Percentiles rank a stretch among this genome's conserved stretches.
phyloP scores from a whole-genome alignment of 2,329 filamentous ascomycete genomes.

The Aspergillus floridensis region DNA sequence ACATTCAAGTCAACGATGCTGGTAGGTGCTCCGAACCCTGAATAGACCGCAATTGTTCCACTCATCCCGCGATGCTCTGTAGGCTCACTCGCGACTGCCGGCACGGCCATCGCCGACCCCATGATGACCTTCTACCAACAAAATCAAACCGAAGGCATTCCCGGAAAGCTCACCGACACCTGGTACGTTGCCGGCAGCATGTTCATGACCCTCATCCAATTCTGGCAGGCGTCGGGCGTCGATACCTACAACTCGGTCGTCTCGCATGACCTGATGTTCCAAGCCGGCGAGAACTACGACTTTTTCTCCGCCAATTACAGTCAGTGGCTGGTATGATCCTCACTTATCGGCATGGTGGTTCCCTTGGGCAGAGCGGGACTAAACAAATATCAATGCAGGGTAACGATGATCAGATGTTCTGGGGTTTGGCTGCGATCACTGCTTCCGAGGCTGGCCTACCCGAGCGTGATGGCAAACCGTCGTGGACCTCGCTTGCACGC shows the following conservation, averaged over 20 bases:
- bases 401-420: conserved; percentile 66
- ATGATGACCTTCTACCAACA: conserved; percentile 31
- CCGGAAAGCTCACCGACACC: conserved; percentile 30
- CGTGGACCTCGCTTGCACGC: conserved; percentile 72
- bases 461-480: conserved; percentile 62
- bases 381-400: conserved; percentile 21
- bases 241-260: conserved; percentile 65
- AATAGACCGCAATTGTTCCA: not conserved
- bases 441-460: conserved; percentile 73
- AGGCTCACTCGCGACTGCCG: conserved; percentile 25
- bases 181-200: conserved; percentile 69
- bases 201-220: conserved; percentile 67
- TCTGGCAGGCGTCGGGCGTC: conserved; percentile 77
- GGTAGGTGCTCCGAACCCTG: not conserved
- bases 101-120: conserved; percentile 26
- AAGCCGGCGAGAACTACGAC: conserved; percentile 67
- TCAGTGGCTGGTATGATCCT: conserved; percentile 23
- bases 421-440: conserved; percentile 72
- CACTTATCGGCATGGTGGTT: not conserved
- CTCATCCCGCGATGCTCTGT: not conserved
- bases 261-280: conserved; percentile 65
- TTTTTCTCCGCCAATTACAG: conserved; percentile 65
- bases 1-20: conserved; percentile 3
- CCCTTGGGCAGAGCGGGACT: not conserved
- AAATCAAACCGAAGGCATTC: conserved; percentile 31